Conservation (phyloP, 139 green algal genomes). For the Auxenochlorella pyrenoidosa region DNA sequence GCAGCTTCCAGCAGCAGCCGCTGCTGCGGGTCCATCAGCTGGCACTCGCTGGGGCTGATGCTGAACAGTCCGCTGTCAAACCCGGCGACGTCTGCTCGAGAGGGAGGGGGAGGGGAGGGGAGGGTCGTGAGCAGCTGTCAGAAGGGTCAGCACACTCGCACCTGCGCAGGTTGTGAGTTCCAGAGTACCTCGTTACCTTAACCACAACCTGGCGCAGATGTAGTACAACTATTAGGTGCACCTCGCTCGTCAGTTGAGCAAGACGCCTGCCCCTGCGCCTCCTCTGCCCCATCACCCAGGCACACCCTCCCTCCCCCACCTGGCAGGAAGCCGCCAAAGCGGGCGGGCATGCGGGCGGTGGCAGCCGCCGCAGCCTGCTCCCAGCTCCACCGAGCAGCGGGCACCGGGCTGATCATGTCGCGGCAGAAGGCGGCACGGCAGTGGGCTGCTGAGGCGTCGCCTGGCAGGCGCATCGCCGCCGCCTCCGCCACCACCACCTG, state of each 20-base stretch:
- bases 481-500: constrained; percentile 14
- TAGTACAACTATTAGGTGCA: too few relatives aligned
- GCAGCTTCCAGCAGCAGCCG: constrained; percentile 58
- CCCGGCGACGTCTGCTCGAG: constrained; percentile 36
- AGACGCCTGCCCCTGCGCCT: background rate
- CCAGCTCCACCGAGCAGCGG: constrained; percentile 54
- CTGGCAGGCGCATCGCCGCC: constrained; percentile 22
- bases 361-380: constrained; percentile 14
- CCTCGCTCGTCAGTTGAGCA: too few relatives aligned
- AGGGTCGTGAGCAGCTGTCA: background rate
- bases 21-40: constrained; percentile 71
- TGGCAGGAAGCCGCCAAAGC: constrained; percentile 54
- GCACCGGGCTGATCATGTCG: constrained; percentile 41
- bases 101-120: constrained; percentile 51
- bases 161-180: too few relatives aligned
- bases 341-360: background rate
- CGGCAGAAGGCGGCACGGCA: background rate
- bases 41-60: constrained; percentile 59
- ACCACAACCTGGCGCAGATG: too few relatives aligned
- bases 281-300: background rate
- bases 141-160: too few relatives aligned
- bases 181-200: too few relatives aligned
- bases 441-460: background rate
- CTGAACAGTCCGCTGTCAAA: constrained; percentile 72
- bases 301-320: background rate